Evolutionary conservation across 2,329 filamentous ascomycete genomes (phyloP), one percentile per base, ranked within the genome.

Genomic region (Balansia obtecta): DNA sequence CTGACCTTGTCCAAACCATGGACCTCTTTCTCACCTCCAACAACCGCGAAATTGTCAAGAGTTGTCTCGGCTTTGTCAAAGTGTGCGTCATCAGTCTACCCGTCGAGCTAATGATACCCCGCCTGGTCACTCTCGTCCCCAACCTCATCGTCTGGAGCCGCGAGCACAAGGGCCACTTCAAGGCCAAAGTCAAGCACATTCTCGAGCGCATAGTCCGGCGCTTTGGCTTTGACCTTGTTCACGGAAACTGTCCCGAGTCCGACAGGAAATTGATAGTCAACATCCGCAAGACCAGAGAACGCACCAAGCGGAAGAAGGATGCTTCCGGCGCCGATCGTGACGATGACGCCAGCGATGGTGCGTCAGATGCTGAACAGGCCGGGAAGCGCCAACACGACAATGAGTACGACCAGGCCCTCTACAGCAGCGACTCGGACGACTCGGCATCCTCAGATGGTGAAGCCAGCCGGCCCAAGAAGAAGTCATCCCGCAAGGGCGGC

Each of bases 101-200:
- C 0, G 79, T 82, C 40, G 80, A 85, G 6, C 74, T 95, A 55
- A 83, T 98, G 72, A 75, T 84, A 37, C 83, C 88, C 4, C 81
- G 89, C 22, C 79, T 98, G 37, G 71, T 76, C 33, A 81, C 82
- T 0, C 75, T 98, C 45, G 79, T 98, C 2, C 88, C 90, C 3
- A 95, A 95, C 66, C 74, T 97, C 18, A 88, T 97, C 75, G 82
- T 90, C 41, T 98, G 93, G 91, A 90, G 86, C 63, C 88, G 96
- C 67, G 93, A 98, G 68, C 94, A 98, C 74, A 97, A 97, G 72
- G 89, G 89, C 12, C 89, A 95, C 64, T 93, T 98, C 72, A 88
- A 91, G 61, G 84, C 87, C 46, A 98, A 97, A 73, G 90, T 98
- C 58, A 97, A 96, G 80, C 90, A 96, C 63, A 97, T 98, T 55